These are phyloP conservation scores for Auriculariales sp. DNA, from an alignment of 768 basidiomycete genomes.

Conservation along the genomic window DNA sequence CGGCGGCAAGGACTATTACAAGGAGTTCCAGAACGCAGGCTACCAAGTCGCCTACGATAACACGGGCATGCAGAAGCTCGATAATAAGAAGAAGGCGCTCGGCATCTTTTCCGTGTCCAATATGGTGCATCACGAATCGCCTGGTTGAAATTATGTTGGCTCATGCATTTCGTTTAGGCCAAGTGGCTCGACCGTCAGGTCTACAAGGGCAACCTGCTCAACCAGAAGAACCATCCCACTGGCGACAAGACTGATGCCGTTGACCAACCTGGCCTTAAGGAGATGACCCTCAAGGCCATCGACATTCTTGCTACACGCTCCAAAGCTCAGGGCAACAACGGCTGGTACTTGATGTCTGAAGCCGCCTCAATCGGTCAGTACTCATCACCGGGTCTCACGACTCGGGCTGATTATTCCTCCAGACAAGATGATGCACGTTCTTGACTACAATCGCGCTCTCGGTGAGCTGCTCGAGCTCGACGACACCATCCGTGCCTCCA, in stretches of 20 bases:
- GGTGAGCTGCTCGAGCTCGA: conserved; percentile 25
- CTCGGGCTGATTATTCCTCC: conserved; percentile 3
- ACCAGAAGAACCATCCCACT: conserved; percentile 3
- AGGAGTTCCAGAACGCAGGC: conserved; percentile 11
- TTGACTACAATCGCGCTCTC: conserved; percentile 20
- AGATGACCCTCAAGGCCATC: conserved; percentile 25
- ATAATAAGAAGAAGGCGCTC: conserved; percentile 16
- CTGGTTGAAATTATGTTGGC: too few relatives aligned
- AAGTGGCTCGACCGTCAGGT: conserved; percentile 24
- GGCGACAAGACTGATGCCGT: conserved; percentile 3
- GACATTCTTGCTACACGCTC: conserved; percentile 19
- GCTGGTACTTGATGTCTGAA: conserved; percentile 22
- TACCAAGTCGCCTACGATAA: conserved; percentile 19
- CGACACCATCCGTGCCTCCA: conserved; percentile 17
- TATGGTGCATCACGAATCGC: too few relatives aligned
- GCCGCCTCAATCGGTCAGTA: conserved; percentile 17
- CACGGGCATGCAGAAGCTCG: conserved; percentile 14
- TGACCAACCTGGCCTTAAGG: conserved; percentile 22
- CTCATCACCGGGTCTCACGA: background rate
- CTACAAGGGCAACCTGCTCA: conserved; percentile 13
- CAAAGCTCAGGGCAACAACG: conserved; percentile 11
- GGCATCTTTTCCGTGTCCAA: conserved; percentile 19
- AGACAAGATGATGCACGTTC: conserved; percentile 19
- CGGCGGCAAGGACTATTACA: conserved; percentile 12
- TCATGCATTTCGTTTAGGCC: too few relatives aligned